phyloP scores from a whole-genome alignment of 805 yeast species.

The Gaillardinia entomophila region DNA sequence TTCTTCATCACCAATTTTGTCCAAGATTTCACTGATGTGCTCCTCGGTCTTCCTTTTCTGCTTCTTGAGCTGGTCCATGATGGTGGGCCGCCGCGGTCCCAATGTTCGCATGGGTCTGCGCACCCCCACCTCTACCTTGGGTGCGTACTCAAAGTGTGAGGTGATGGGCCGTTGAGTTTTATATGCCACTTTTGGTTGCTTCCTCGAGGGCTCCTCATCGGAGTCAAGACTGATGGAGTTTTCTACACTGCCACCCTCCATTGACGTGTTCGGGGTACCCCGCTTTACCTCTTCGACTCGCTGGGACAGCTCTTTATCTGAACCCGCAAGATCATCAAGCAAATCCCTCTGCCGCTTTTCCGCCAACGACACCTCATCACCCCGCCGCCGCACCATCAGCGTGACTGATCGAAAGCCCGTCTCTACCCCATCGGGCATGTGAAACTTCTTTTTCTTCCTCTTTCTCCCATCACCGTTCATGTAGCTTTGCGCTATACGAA shows the following conservation, averaged over 20 bases:
- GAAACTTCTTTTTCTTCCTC: constrained; percentile 29
- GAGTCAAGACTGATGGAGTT: neutral
- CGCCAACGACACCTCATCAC: constrained; percentile 5
- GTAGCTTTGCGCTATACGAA: constrained; percentile 60
- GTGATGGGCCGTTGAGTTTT: neutral
- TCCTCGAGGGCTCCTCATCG: neutral
- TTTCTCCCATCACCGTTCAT: constrained; percentile 37
- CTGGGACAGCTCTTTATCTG: constrained; percentile 4
- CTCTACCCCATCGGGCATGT: constrained; percentile 69
- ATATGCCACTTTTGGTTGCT: neutral
- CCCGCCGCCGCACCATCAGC: constrained; percentile 32
- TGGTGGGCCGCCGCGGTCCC: constrained; percentile 1
- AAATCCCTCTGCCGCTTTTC: constrained; percentile 4
- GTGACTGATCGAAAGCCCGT: constrained; percentile 58
- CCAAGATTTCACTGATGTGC: neutral
- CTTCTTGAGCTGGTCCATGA: neutral
- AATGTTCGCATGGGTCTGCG: constrained; percentile 1
- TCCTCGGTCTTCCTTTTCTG: neutral
- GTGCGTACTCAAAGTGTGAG: neutral
- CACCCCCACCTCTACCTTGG: neutral
- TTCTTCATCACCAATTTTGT: neutral
- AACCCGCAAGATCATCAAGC: constrained; percentile 6
- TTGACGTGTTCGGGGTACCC: neutral
- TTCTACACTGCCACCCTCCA: neutral
- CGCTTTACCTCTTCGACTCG: neutral